phyloP scores from a whole-genome alignment of 2,329 filamentous ascomycete genomes.

The Pseudogymnoascus sp. region DNA sequence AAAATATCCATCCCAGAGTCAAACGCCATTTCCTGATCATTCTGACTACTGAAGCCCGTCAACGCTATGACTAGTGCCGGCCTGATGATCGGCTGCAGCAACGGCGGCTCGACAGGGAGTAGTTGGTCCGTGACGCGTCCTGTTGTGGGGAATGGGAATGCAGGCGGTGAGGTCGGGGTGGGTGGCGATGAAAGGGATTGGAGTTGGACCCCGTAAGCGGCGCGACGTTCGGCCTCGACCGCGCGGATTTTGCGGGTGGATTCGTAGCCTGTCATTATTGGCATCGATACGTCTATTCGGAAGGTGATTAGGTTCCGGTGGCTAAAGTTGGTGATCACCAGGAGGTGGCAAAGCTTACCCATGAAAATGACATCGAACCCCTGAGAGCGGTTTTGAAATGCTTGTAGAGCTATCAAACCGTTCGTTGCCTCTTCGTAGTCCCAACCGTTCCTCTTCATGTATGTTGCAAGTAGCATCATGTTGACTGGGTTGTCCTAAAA shows the following conservation, averaged over 20 bases:
- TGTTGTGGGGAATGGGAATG: conserved; percentile 8
- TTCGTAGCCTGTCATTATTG: conserved; percentile 44
- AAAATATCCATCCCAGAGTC: conserved; percentile 47
- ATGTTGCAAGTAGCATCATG: conserved; percentile 28
- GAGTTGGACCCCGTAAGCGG: conserved; percentile 18
- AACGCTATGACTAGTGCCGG: conserved; percentile 42
- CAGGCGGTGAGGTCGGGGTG: conserved; percentile 1
- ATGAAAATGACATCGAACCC: conserved; percentile 40
- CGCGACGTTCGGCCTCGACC: conserved; percentile 33
- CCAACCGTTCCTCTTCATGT: conserved; percentile 23
- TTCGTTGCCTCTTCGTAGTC: conserved; percentile 35
- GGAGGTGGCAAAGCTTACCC: conserved; percentile 27
- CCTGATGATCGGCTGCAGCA: conserved; percentile 11
- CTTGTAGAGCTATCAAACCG: conserved; percentile 39
- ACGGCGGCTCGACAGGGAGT: conserved; percentile 28
- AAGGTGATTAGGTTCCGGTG: conserved; percentile 16
- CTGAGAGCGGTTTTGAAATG: conserved; percentile 30
- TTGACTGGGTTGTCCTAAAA: conserved; percentile 36
- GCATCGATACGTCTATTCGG: conserved; percentile 45
- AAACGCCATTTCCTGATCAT: conserved; percentile 42
- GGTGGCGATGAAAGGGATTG: conserved; percentile 13
- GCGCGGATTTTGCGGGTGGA: conserved; percentile 41
- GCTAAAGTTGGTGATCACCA: not conserved
- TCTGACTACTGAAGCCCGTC: conserved; percentile 43
- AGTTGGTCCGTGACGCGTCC: not conserved